Conservation (phyloP, 768 basidiomycete genomes). For the Podaxis rugospora region DNA sequence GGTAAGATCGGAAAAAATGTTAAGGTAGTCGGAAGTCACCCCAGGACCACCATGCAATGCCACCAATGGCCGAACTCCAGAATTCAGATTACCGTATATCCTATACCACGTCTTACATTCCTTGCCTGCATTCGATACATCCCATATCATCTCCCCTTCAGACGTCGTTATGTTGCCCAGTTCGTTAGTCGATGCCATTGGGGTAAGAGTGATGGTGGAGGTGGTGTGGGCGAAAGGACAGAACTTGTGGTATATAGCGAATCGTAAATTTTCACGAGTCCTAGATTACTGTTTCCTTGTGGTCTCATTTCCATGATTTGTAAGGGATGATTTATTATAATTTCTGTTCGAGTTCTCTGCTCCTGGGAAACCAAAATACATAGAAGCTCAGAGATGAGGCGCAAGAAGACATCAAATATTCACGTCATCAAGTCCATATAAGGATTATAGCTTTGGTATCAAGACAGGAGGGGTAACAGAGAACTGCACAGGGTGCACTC, state of each 20-base stretch:
- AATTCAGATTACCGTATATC: constrained; percentile 38
- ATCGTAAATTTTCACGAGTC: not conserved
- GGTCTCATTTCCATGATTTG: too few relatives aligned
- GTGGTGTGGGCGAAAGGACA: not conserved
- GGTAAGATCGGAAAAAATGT: constrained; percentile 34
- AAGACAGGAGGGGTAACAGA: not conserved
- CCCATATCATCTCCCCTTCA: constrained; percentile 7
- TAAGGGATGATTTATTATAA: too few relatives aligned
- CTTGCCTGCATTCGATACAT: not conserved
- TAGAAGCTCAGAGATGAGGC: not conserved
- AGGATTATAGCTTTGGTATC: not conserved
- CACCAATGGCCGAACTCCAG: constrained; percentile 37
- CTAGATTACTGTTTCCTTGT: too few relatives aligned
- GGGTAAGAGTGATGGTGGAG: not conserved
- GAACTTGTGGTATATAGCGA: not conserved
- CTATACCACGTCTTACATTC: constrained; percentile 45
- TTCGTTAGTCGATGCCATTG: not conserved
- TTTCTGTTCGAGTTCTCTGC: too few relatives aligned
- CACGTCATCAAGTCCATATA: not conserved
- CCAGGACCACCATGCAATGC: constrained; percentile 55
- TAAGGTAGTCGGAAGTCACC: constrained; percentile 35
- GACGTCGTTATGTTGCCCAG: not conserved
- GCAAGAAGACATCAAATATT: not conserved
- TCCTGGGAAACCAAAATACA: too few relatives aligned
- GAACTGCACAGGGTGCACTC: not conserved